Base-by-base conservation (phyloP, 345 rosid genomes). In the Clausena lansium region DNA sequence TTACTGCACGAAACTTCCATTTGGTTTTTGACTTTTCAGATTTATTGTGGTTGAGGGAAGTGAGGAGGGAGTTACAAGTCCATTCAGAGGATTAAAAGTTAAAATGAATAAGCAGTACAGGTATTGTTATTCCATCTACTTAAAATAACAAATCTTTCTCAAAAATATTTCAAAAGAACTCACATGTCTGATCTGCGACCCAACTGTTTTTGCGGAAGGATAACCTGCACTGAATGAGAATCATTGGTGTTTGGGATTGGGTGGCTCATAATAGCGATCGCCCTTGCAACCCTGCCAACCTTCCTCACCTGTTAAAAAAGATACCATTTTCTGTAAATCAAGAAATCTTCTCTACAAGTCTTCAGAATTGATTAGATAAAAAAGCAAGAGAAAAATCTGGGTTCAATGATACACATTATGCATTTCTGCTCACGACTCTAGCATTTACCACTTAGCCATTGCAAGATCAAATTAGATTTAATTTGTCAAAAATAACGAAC, bases 201-300 rank as follows among this genome's bases (percentile, higher is more conserved):
- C 73, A 94, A 88, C 80, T 96, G 99, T 85, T 94, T 96, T 79
- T 96, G 99, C 41, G 99, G 99, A 77, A 96, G 87, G 77, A 96
- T 94, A 81, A 96, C 87, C 78, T 96, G 98, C 65, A 88, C 98
- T 32, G 99, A 96, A 72, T 89, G 98, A 86, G 95, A 95, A 67
- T 94, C 93, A 66, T 81, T 86, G 78, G 98, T 92, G 84, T 81
- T 93, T 78, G 99, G 98, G 69, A 96, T 89, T 2, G 97, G 94
- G 81, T 96, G 99, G 85, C 97, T 96, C 99, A 96, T 92, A 57
- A 94, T 96, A 39, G 93, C 92, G 77, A 96, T 91, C 54, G 98
- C 99, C 85, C 99, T 85, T 36, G 93, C 90, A 82, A 96, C 99
- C 85, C 84, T 90, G 32, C 95, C 97, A 76, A 91, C 86, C 89